Percentiles rank a stretch among this genome's conserved stretches.
phyloP scores from a whole-genome alignment of 805 yeast species.

The Starmerella ratchasimensis region DNA sequence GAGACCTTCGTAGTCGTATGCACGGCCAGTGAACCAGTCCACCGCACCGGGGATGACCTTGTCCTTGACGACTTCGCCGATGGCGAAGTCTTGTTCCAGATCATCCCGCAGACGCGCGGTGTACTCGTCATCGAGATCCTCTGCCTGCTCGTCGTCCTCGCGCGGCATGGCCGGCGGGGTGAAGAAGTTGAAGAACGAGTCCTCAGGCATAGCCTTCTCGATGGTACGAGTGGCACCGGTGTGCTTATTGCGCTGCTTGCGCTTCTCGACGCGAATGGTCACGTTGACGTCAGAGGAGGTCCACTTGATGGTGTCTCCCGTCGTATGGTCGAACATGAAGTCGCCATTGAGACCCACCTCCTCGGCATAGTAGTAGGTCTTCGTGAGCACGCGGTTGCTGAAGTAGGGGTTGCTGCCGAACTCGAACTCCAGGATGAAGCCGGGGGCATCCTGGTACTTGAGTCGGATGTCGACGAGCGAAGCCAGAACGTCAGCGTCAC shows the following conservation, averaged over 20 bases:
- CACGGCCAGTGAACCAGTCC: constrained; percentile 98
- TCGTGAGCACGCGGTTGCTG: constrained; percentile 55
- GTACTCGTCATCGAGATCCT: constrained; percentile 42
- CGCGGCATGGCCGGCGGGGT: constrained; percentile 76
- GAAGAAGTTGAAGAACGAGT: constrained; percentile 90
- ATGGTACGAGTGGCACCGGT: constrained; percentile 94
- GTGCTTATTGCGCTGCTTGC: constrained; percentile 92
- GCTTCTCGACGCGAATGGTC: constrained; percentile 75
- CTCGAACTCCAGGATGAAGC: constrained; percentile 75
- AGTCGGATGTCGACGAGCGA: constrained; percentile 56
- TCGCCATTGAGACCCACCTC: constrained; percentile 92
- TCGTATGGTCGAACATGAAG: constrained; percentile 92
- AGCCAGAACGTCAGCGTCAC: constrained; percentile 74
- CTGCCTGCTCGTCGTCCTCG: constrained; percentile 41
- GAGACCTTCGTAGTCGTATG: constrained; percentile 59
- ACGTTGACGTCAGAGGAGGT: constrained; percentile 63
- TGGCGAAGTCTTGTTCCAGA: constrained; percentile 81
- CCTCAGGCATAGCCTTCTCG: constrained; percentile 86
- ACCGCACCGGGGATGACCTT: constrained; percentile 90
- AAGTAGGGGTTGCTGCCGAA: constrained; percentile 67
- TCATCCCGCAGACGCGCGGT: constrained; percentile 67
- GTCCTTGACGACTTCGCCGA: constrained; percentile 94
- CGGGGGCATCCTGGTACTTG: constrained; percentile 69
- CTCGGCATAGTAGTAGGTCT: constrained; percentile 86
- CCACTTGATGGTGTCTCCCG: constrained; percentile 82